phyloP scores from a whole-genome alignment of 2,329 filamentous ascomycete genomes.

The Colletotrichum limetticola region DNA sequence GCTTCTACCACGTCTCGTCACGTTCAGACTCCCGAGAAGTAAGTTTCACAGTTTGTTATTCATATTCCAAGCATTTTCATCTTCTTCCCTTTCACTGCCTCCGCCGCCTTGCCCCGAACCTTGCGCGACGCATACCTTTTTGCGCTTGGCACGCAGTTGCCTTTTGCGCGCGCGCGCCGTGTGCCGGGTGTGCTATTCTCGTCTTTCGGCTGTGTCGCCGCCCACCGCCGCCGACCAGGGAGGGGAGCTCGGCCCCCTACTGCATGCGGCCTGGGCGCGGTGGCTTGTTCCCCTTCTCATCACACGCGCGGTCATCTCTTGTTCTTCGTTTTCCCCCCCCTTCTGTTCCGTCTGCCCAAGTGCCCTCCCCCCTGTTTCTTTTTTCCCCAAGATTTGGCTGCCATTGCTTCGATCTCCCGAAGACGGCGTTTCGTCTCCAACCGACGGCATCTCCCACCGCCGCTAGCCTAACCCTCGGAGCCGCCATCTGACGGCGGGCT shows the following conservation, averaged over 20 bases:
- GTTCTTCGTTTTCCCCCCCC: background rate
- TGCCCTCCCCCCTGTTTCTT: background rate
- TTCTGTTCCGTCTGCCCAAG: slow-evolving; percentile 10
- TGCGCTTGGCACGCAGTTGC: background rate
- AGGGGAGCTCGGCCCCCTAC: slow-evolving; percentile 32
- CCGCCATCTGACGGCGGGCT: slow-evolving; percentile 7
- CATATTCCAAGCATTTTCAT: slow-evolving; percentile 15
- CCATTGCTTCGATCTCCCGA: slow-evolving; percentile 31
- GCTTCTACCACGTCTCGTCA: slow-evolving; percentile 59
- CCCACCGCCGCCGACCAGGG: slow-evolving; percentile 24
- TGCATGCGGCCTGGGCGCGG: slow-evolving; percentile 35
- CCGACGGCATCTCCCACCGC: slow-evolving; percentile 29
- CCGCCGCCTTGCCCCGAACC: background rate
- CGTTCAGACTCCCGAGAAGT: slow-evolving; percentile 65
- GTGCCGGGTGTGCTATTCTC: slow-evolving; percentile 28
- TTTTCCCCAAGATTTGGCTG: slow-evolving; percentile 10
- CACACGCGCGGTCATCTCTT: slow-evolving; percentile 7
- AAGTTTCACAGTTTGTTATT: slow-evolving; percentile 45
- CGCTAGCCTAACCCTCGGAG: slow-evolving; percentile 22
- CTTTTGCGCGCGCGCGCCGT: slow-evolving; percentile 6
- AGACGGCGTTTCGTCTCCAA: slow-evolving; percentile 11
- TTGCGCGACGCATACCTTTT: background rate
- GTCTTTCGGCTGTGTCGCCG: slow-evolving; percentile 32
- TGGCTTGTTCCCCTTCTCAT: slow-evolving; percentile 31
- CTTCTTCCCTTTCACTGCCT: slow-evolving; percentile 5